Base-by-base conservation (phyloP, 768 basidiomycete genomes). In the Kwoniella botswanensis region DNA sequence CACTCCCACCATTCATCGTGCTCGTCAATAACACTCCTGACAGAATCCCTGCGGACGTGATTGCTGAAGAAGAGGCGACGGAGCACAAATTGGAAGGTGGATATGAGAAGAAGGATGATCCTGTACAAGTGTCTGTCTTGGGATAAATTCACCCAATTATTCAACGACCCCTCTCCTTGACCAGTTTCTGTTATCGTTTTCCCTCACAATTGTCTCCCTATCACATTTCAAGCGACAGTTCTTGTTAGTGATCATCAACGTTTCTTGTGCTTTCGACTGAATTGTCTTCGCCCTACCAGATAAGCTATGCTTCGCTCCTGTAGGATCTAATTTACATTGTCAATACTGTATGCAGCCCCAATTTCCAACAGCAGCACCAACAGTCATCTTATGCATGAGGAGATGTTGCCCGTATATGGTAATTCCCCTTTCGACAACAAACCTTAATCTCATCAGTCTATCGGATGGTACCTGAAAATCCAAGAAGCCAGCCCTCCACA, bases 21-120 rank as follows among this genome's bases (percentile, higher is more conserved):
- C 60, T 71, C 18, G 70, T 67, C 52, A 71, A 71, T 64, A n/a
- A 50, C 9, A 71, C 70, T 42, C 70, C 70, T 12, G 65, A 67
- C 42, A 35, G 54, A 22, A 71, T 71, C 59, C 70, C 70, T 17
- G 70, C 70, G 26, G 70, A 71, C 35, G 70, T 71, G 21, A 24
- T 71, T 21, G 60, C 65, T 12, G 70, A 62, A 21, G 65, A 71
- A 29, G 54, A 58, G 18, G 65, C 65, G 21, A 41, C 65, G 2
- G 43, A 58, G 15, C 21, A 63, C 26, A 58, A 60, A 42, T 11
- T 67, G 13, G 42, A 58, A 43, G 44, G 18, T 5, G 65, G 7
- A 1, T 21, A 35, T 2, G 63, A 65, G 35, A 67, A 67, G 57
- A 67, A 67, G 65, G n/a, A 35, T 18, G 65, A 67, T 41, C 15